Evolutionary conservation across 169 alveolate species (phyloP).

Genomic region (Eimeria falciformis): DNA sequence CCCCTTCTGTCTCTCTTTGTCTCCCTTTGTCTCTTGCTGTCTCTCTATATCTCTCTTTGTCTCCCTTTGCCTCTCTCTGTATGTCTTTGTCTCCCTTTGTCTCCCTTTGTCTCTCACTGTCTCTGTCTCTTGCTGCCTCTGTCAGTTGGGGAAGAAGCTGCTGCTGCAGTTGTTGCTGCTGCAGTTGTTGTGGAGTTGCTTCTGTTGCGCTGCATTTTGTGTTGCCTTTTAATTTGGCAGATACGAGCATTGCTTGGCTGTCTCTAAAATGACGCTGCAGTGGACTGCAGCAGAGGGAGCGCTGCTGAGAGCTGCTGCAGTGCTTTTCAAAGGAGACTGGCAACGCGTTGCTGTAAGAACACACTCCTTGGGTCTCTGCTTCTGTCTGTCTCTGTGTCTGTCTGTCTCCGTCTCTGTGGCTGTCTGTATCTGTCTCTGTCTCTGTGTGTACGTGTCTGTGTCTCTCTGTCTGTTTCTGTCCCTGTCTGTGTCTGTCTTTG

Average conservation of each 20-base stretch:
- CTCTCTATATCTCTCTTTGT: background rate
- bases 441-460: background rate
- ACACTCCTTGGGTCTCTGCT: background rate
- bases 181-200: background rate
- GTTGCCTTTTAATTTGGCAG: background rate
- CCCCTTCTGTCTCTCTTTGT: background rate
- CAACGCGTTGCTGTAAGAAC: conserved; percentile 23
- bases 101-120: background rate
- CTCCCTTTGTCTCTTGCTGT: background rate
- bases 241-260: conserved; percentile 46
- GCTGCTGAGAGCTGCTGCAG: conserved; percentile 62
- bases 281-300: conserved; percentile 70
- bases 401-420: background rate
- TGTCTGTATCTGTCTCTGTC: background rate
- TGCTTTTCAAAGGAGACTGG: conserved; percentile 27
- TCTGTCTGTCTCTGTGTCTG: background rate
- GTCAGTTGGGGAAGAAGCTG: background rate
- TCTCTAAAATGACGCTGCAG: conserved; percentile 31
- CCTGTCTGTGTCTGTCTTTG: background rate
- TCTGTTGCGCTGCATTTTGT: conserved; percentile 4
- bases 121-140: background rate
- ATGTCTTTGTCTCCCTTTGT: background rate
- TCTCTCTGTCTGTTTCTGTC: background rate
- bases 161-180: background rate
- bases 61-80: background rate